phyloP scores from a whole-genome alignment of 495 filamentous ascomycete species.

The Haplographium delicatum region DNA sequence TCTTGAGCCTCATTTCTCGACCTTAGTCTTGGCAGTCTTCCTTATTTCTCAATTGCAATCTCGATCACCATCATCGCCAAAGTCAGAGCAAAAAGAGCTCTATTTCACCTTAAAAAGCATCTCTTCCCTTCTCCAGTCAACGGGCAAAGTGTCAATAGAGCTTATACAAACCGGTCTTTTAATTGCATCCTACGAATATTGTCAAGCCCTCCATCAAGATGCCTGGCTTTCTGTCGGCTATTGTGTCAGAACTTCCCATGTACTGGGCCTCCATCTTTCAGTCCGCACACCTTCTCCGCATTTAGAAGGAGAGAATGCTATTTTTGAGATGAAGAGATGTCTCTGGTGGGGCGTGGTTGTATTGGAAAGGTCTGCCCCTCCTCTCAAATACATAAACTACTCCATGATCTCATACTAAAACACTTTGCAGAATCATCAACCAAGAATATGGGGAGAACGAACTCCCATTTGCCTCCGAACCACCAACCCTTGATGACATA shows the following conservation, averaged over 20 bases:
- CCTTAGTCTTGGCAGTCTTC: conserved; percentile 9
- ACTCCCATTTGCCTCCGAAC: conserved; percentile 13
- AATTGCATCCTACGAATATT: conserved; percentile 18
- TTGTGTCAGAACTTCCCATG: conserved; percentile 16
- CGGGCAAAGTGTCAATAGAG: conserved; percentile 8
- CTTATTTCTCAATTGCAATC: conserved; percentile 2
- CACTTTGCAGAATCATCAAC: conserved; percentile 6
- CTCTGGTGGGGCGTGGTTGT: conserved; percentile 20
- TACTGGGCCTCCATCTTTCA: conserved; percentile 6
- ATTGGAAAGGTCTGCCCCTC: conserved; percentile 18
- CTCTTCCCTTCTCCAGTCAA: conserved; percentile 4
- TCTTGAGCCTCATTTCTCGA: conserved; percentile 9
- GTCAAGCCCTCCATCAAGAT: conserved; percentile 12
- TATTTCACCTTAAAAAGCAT: conserved; percentile 13
- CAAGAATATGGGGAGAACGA: conserved; percentile 5
- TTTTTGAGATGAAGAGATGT: conserved; percentile 7
- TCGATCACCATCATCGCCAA: neutral
- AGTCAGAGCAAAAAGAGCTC: conserved; percentile 3
- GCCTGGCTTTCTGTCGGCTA: conserved; percentile 12
- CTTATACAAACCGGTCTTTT: conserved; percentile 15
- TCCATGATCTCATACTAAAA: no score
- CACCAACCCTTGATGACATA: conserved; percentile 7
- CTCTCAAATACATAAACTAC: no score
- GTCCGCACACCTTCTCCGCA: neutral
- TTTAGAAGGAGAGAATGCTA: neutral